Evolutionary conservation across 192 early-diverging fungal species (phyloP).

Genomic region (Backusella liffmaniae): DNA sequence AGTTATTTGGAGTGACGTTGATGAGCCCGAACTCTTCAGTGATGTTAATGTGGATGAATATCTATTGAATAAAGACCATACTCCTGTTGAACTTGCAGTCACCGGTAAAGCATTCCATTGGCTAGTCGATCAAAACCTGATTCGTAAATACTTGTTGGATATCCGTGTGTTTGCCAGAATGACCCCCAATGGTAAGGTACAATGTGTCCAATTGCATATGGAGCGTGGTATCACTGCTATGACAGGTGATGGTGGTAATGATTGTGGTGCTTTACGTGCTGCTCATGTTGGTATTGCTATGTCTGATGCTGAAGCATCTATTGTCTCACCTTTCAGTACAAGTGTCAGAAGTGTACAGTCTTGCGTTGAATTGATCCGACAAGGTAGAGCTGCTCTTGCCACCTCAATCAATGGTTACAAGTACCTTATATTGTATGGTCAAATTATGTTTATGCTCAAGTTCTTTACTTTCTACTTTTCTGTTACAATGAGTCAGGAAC

Average conservation of each 20-base stretch:
- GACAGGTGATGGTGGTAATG: slow-evolving; percentile 87
- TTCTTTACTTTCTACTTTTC: slow-evolving; percentile 67
- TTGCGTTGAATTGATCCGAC: slow-evolving; percentile 67
- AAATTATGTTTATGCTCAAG: slow-evolving; percentile 61
- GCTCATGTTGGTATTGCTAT: slow-evolving; percentile 79
- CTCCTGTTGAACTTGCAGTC: slow-evolving; percentile 65
- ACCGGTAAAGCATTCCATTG: slow-evolving; percentile 67
- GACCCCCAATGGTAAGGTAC: slow-evolving; percentile 73
- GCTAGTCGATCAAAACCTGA: slow-evolving; percentile 40
- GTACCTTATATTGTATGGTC: slow-evolving; percentile 62
- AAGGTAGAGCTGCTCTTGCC: slow-evolving; percentile 69
- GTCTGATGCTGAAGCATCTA: slow-evolving; percentile 75
- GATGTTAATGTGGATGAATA: slow-evolving; percentile 33
- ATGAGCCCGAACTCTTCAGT: slow-evolving; percentile 40
- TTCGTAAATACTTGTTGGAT: slow-evolving; percentile 57
- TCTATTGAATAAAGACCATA: slow-evolving; percentile 27
- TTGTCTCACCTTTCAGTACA: slow-evolving; percentile 79
- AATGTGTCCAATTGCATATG: slow-evolving; percentile 74
- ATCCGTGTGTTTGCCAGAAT: slow-evolving; percentile 79
- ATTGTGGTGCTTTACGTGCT: slow-evolving; percentile 76
- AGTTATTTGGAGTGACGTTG: slow-evolving; percentile 60
- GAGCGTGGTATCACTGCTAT: slow-evolving; percentile 72
- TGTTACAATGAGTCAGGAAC: slow-evolving; percentile 53
- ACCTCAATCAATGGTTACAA: slow-evolving; percentile 69
- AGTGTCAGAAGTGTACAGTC: slow-evolving; percentile 57